Evolutionary conservation across 805 yeast species (phyloP), one percentile per base, ranked within the genome.

Genomic region (Saitoella complicata): DNA sequence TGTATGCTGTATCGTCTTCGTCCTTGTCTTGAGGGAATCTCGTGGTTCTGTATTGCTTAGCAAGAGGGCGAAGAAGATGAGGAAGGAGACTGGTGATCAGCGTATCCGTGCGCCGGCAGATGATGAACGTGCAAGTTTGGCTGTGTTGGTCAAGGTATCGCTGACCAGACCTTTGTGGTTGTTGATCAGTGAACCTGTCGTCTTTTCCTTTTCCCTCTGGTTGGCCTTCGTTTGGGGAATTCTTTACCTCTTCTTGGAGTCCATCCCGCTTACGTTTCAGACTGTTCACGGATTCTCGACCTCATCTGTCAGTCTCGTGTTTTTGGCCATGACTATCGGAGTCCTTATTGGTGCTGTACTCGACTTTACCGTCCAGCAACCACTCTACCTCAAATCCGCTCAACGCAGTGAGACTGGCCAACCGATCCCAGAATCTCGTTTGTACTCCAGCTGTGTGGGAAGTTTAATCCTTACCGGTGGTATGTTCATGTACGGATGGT

Each of bases 71-170:
- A 62, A 60, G 44, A 70, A 60, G 56, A 58, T 85, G 54, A 74
- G 95, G 64, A 70, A 72, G 55, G 79, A 78, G 58, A 81, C 95
- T 5, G 87, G 91, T 40, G 81, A 86, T 59, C 68, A 69, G 48
- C 80, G 80, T 55, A 82, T 83, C 50, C 84, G 85, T 84, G 83
- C 96, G 21, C 93, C 83, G 63, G 93, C 83, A 59, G 96, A 87
- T 59, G 91, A 88, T 32, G 76, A 74, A 58, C 84, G 84, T 41
- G 60, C 85, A 59, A 64, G 80, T 1, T 58, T 82, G 41, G 66
- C 65, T 33, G 94, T 87, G 59, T 67, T 87, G 60, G 53, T 84
- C 47, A 70, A 73, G 47, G 73, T 82, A 29, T 83, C 86, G 65
- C 68, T 87, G 45, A 63, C 75, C 53, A 73, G 95, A 55, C 97